These are phyloP conservation scores for Phytopythium aichiense DNA, from an alignment of 352 stramenopile species.

Conservation along the genomic window DNA sequence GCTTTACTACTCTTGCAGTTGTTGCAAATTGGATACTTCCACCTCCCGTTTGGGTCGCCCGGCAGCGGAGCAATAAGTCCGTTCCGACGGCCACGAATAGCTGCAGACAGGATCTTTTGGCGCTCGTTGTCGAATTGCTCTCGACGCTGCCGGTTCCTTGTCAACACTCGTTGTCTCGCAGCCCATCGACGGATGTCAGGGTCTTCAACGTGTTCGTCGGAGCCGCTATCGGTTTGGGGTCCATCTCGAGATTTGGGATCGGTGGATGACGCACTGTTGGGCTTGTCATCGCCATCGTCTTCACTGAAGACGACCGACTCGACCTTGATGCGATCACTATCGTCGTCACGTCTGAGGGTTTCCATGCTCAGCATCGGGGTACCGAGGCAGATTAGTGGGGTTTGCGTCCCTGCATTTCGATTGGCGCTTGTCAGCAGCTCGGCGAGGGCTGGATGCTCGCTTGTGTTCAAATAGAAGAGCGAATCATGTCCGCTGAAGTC, in stretches of 20 bases:
- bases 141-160: constrained; percentile 19
- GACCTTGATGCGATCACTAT: background rate
- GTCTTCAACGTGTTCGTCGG: constrained; percentile 9
- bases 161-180: constrained; percentile 30
- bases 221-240: background rate
- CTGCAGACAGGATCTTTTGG: constrained; percentile 27
- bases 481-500: constrained; percentile 44
- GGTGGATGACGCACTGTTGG: background rate
- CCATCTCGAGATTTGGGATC: background rate
- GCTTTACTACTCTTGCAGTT: constrained; percentile 45
- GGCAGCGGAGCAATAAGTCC: constrained; percentile 55
- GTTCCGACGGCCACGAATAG: constrained; percentile 38
- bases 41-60: constrained; percentile 18
- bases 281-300: background rate
- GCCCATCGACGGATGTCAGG: constrained; percentile 30
- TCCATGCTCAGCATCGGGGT: background rate
- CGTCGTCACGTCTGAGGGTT: background rate
- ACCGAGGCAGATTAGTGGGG: constrained; percentile 11
- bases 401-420: constrained; percentile 1
- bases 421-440: constrained; percentile 21
- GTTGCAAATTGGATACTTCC: constrained; percentile 44
- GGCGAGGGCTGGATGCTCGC: constrained; percentile 43
- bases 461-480: constrained; percentile 33
- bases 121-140: constrained; percentile 40
- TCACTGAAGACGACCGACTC: background rate